Evolutionary conservation across 108 stramenopile genomes (phyloP), one percentile per base, ranked within the genome.

Genomic region (Fistulifera pelliculosa): DNA sequence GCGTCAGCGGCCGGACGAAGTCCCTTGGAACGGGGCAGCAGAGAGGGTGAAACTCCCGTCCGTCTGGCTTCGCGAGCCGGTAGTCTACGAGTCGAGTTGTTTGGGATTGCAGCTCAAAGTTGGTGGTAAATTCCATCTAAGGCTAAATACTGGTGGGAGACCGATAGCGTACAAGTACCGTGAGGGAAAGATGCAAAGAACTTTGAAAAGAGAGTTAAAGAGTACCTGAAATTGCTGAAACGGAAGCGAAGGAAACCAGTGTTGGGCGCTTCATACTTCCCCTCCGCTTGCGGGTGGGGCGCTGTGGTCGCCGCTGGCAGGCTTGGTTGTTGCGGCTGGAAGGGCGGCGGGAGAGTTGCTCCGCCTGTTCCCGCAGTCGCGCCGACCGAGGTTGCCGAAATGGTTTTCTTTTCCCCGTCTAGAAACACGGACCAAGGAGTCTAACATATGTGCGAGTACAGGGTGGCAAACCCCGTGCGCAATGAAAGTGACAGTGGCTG

Each of bases 131-230:
- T 89, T 87, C 87, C 85, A 93, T 93, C 87, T 85, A 86, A 91
- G 76, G 85, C 90, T 87, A 86, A 91, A 86, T 91, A 87, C 73
- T 65, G 83, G 81, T 84, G 79, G 79, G 90, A 91, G 80, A 91
- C 90, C 85, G 90, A 91, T 91, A 91, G 90, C 75, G 83, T 70
- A 87, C 81, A 87, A 93, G 85, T 87, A 92, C 90, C 81, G 89
- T 86, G 89, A 91, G 81, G 85, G 85, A 76, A 89, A 87, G 76
- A 81, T 81, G 87, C 85, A 74, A 93, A 93, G 90, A 80, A 87
- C 87, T 94, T 90, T 94, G 93, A 90, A 94, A 94, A 94, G 93
- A 94, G 88, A 90, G 93, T 94, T 83, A 94, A 94, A 83, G 80
- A 94, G 87, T 88, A 85, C 93, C 85, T 94, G 89, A 94, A 94